Base-by-base conservation (phyloP, 23 red algal genomes). In the Gracilaria gracilis region DNA sequence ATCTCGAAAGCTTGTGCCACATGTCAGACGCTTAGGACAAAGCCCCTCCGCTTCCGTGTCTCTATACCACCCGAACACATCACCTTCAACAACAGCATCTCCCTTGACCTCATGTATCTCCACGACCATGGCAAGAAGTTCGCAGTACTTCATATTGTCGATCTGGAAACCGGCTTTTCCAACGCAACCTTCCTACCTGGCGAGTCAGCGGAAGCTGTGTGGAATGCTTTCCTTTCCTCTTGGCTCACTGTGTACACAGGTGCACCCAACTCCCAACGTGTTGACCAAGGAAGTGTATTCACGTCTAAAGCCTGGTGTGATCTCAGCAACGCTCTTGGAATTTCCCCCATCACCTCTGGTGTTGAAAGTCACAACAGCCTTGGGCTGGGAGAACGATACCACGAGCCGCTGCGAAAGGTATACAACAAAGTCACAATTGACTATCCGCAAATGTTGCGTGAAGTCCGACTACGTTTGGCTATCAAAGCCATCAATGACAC, bases 231-330 rank as follows among this genome's bases (percentile, higher is more conserved):
- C 57, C 23, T 85, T 4, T 9, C 44, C 58, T 85, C 61, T 62
- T 85, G 82, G 59, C 28, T 85, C 50, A 67, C 64, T 17, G 46
- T 55, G 0, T 85, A 85, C 57, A n/a, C 71, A 15, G 82, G 57
- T 38, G 44, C 57, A 31, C 82, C 82, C 36, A 62, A 85, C 20
- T 16, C 24, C 0, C 24, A 67, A 31, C 62, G 57, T 21, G 61
- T 25, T 21, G 82, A 66, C 61, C 8, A 25, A 24, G 82, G 82
- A 19, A 61, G 47, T 27, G 40, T 48, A n/a, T 85, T 85, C 36
- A 70, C 33, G 0, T 49, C 57, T 0, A 71, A 85, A 50, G 28
- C 27, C 9, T 81, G 39, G 78, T 61, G 61, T 12, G 11, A 27
- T 16, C 28, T 81, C 21, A 8, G 27, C 9, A 12, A 27, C 17